Base-by-base conservation (phyloP, 805 yeast genomes). In the Kurtzmaniella cleridarum region DNA sequence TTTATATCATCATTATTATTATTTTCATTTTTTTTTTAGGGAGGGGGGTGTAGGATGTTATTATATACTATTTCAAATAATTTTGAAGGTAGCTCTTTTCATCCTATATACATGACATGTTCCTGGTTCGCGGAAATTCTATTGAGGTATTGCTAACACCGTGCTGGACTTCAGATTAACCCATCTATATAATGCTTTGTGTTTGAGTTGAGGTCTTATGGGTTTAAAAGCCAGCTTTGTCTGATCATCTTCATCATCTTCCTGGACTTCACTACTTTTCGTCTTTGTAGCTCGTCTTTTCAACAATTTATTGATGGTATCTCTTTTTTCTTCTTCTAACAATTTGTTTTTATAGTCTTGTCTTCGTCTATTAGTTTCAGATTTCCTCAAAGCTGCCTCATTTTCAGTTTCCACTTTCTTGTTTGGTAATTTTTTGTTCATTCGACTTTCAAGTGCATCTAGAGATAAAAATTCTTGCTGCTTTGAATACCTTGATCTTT, bases 271-370 rank as follows among this genome's bases (percentile, higher is more conserved):
- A 2, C 47, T 53, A 32, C 65, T 75, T 47, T 84, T 67, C 1
- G 79, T 76, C 55, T 84, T 84, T 35, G 78, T 79, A 0, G 96
- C 96, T 46, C 96, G 74, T 59, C 90, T 79, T 60, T 86, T 82
- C 46, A 91, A 68, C 46, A 91, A 66, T 57, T 86, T 87, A 58
- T 91, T 91, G 47, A 91, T 71, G 0, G 97, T 90, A 47, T 91
- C 97, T 54, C 81, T 77, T 57, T 93, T 93, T 60, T 93, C 98
- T 58, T 87, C 96, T 54, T 90, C 97, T 30, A 87, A 64, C 46
- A 83, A 79, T 62, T 83, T 82, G 51, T 82, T 89, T 48, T 82
- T 80, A 51, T 88, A 74, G 55, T 91, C 90, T 58, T 84, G 85
- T 47, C 98, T 73, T 59, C 89, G 79, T 51, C 98, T 75, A 0